Conservation (phyloP, 192 early-diverging fungal genomes). For the Coemansia sp. region DNA sequence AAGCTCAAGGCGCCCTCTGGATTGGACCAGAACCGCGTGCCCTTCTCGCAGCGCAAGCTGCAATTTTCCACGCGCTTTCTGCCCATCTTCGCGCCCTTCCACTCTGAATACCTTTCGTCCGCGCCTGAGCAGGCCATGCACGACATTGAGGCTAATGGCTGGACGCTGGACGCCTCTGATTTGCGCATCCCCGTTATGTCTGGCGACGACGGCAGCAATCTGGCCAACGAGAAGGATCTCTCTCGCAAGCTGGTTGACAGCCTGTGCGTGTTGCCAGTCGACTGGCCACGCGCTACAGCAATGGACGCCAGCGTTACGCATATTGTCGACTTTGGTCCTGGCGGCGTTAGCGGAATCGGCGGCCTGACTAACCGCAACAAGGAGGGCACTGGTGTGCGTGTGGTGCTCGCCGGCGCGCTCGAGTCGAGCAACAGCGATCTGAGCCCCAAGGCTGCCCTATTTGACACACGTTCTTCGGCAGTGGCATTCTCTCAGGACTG, state of each 20-base stretch:
- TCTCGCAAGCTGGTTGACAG: slow-evolving; percentile 70
- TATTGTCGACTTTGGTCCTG: slow-evolving; percentile 91
- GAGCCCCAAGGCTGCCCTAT: slow-evolving; percentile 74
- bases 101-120: slow-evolving; percentile 72
- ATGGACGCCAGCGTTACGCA: slow-evolving; percentile 66
- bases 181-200: slow-evolving; percentile 76
- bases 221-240: slow-evolving; percentile 59
- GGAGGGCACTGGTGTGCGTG: slow-evolving; percentile 82
- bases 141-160: slow-evolving; percentile 66
- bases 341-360: slow-evolving; percentile 85
- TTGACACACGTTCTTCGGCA: slow-evolving; percentile 71
- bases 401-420: slow-evolving; percentile 37
- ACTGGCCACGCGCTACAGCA: slow-evolving; percentile 64
- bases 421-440: slow-evolving; percentile 61
- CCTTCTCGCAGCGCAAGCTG: slow-evolving; percentile 85
- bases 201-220: slow-evolving; percentile 79
- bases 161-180: slow-evolving; percentile 64
- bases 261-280: slow-evolving; percentile 68
- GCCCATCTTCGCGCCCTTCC: slow-evolving; percentile 92
- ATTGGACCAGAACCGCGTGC: slow-evolving; percentile 85
- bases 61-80: slow-evolving; percentile 90
- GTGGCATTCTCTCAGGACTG: slow-evolving; percentile 84
- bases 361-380: slow-evolving; percentile 88
- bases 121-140: slow-evolving; percentile 63
- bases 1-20: slow-evolving; percentile 86